Conservation (phyloP, 495 filamentous ascomycete genomes). For the Recurvomyces mirabilis region DNA sequence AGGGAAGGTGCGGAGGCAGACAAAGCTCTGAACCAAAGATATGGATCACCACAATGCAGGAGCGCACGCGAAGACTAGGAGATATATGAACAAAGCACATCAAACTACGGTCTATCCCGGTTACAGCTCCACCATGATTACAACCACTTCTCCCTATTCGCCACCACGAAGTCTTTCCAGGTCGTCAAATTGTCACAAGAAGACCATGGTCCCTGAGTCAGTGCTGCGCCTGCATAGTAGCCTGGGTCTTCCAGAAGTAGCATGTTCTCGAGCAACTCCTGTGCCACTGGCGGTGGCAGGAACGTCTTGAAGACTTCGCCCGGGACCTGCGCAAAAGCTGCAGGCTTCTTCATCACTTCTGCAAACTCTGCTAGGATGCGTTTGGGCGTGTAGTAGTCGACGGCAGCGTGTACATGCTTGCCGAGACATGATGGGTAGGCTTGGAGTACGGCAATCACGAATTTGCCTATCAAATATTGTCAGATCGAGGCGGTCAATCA, state of each 20-base stretch:
- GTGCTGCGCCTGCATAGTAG: slow-evolving; percentile 15
- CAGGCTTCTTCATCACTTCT: slow-evolving; percentile 38
- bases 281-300: slow-evolving; percentile 34
- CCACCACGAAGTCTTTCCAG: slow-evolving; percentile 29
- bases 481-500: not conserved
- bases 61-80: too few relatives aligned
- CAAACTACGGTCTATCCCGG: too few relatives aligned
- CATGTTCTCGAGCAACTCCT: slow-evolving; percentile 46
- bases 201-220: slow-evolving; percentile 1
- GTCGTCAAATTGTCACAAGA: slow-evolving; percentile 32
- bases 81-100: too few relatives aligned
- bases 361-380: slow-evolving; percentile 41
- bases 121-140: too few relatives aligned
- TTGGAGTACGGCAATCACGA: slow-evolving; percentile 41
- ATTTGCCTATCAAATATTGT: slow-evolving; percentile 33
- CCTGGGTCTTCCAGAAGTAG: slow-evolving; percentile 19
- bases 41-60: too few relatives aligned
- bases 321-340: slow-evolving; percentile 34
- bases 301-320: slow-evolving; percentile 38
- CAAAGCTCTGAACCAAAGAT: too few relatives aligned
- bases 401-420: slow-evolving; percentile 37
- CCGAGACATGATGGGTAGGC: slow-evolving; percentile 33
- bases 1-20: too few relatives aligned
- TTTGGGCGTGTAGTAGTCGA: slow-evolving; percentile 38
- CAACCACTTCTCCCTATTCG: not conserved